Conservation (phyloP, 2,329 filamentous ascomycete genomes). For the Hymenoscyphus linearis region DNA sequence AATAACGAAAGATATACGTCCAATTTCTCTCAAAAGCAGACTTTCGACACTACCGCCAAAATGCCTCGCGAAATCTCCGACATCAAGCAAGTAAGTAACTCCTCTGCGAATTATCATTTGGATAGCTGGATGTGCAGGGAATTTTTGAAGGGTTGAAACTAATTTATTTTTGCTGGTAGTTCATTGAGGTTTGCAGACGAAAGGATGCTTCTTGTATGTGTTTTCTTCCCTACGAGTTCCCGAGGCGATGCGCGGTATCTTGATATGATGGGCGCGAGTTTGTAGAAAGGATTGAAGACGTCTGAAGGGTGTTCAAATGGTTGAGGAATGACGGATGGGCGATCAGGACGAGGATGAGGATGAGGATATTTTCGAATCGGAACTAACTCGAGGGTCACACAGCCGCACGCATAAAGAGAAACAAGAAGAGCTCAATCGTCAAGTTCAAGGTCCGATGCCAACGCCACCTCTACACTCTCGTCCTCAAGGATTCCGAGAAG, state of each 20-base stretch:
- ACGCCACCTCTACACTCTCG: constrained; percentile 93
- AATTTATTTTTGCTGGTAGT: constrained; percentile 45
- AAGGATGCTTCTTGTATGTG: constrained; percentile 98
- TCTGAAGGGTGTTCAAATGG: background rate
- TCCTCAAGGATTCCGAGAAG: constrained; percentile 98
- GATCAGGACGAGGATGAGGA: background rate
- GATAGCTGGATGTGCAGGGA: background rate
- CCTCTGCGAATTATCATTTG: background rate
- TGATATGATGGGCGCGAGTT: background rate
- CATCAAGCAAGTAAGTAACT: constrained; percentile 71
- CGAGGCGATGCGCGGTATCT: background rate
- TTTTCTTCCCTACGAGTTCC: constrained; percentile 3
- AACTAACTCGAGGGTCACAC: constrained; percentile 23
- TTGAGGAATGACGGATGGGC: background rate
- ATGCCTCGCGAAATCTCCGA: constrained; percentile 42
- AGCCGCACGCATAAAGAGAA: constrained; percentile 96
- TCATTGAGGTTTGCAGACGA: constrained; percentile 99
- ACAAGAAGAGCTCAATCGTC: constrained; percentile 82
- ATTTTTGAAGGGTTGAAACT: background rate
- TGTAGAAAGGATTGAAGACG: background rate
- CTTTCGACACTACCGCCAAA: constrained; percentile 24
- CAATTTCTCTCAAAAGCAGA: constrained; percentile 17
- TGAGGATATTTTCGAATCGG: background rate
- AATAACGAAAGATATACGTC: constrained; percentile 10
- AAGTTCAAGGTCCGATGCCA: constrained; percentile 99